Base-by-base conservation (phyloP, 768 basidiomycete genomes). In the Xerocomus brunneocitrinus region DNA sequence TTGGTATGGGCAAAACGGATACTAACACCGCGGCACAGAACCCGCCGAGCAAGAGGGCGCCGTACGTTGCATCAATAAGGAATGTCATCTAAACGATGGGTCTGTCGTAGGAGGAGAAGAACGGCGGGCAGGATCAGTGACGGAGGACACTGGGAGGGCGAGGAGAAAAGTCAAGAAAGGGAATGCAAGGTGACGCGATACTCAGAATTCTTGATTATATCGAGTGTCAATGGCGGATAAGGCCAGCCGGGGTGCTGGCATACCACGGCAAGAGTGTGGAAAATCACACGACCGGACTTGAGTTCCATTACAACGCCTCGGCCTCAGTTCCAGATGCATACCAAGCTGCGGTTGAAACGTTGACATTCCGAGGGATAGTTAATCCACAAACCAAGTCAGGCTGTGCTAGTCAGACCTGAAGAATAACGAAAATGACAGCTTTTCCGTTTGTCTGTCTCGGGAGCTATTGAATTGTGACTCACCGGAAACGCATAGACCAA, bases 1-100 rank as follows among this genome's bases (percentile, higher is more conserved):
- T 48, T 8, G 4, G 22, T n/a, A 14, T 16, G 22, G 38, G 6
- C 4, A 27, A 3, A 24, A 28, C 3, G n/a, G 38, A 22, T 0
- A 43, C 67, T 56, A 32, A 69, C 67, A 35, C 57, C 24, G 67
- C 59, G 14, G 69, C 69, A 42, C 59, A 43, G 52, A 69, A 69
- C 44, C 65, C 67, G 27, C 67, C 67, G 3, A 71, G 43, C 3
- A 69, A 56, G 10, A 69, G 57, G n/a, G 67, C 67, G 8, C 67
- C 67, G 13, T 58, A 53, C 30, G 67, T 70, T 39, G 58, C 34
- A 32, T 48, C 54, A 28, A 68, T 31, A 30, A 25, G 8, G 28
- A 25, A 28, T 27, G 57, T 22, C 64, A 65, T 65, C 14, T 36
- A 19, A 22, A 22, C 19, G 16, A 24, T 8, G 22, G 7, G 14